phyloP scores from a whole-genome alignment of 495 filamentous ascomycete genomes.

The Xylaria intraflava region DNA sequence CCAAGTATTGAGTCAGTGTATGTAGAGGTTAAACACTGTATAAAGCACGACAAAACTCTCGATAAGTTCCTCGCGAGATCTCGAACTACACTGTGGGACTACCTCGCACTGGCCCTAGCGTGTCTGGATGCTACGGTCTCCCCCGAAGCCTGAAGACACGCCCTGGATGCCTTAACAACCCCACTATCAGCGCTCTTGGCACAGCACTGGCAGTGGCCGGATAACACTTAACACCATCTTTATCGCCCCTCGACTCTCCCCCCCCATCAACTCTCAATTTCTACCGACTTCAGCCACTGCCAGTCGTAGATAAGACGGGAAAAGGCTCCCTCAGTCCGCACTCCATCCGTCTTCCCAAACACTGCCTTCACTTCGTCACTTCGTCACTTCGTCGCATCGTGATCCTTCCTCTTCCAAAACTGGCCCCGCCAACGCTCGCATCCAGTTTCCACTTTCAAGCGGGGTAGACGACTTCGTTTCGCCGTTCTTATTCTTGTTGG shows the following conservation, averaged over 20 bases:
- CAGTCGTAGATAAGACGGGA: neutral
- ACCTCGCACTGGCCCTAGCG: too few relatives aligned
- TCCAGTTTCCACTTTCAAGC: neutral
- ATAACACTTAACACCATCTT: too few relatives aligned
- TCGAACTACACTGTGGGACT: too few relatives aligned
- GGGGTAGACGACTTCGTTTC: slow-evolving; percentile 1
- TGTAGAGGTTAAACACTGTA: too few relatives aligned
- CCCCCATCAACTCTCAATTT: neutral
- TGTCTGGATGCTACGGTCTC: too few relatives aligned
- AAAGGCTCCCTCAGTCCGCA: too few relatives aligned
- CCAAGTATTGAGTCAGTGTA: too few relatives aligned
- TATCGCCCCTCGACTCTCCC: slow-evolving; percentile 4
- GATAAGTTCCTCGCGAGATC: too few relatives aligned
- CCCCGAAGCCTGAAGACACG: neutral
- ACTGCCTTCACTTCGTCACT: too few relatives aligned
- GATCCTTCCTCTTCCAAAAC: neutral
- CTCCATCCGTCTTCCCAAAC: neutral
- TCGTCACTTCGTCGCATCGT: slow-evolving; percentile 1
- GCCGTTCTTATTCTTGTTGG: neutral
- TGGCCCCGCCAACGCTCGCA: slow-evolving; percentile 4
- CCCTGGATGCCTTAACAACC: neutral
- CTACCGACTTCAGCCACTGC: neutral
- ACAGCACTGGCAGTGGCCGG: neutral
- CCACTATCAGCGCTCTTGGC: neutral
- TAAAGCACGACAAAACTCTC: too few relatives aligned